These are phyloP conservation scores for Pistacia vera DNA, from an alignment of 345 rosid genomes.

Conservation along the genomic window DNA sequence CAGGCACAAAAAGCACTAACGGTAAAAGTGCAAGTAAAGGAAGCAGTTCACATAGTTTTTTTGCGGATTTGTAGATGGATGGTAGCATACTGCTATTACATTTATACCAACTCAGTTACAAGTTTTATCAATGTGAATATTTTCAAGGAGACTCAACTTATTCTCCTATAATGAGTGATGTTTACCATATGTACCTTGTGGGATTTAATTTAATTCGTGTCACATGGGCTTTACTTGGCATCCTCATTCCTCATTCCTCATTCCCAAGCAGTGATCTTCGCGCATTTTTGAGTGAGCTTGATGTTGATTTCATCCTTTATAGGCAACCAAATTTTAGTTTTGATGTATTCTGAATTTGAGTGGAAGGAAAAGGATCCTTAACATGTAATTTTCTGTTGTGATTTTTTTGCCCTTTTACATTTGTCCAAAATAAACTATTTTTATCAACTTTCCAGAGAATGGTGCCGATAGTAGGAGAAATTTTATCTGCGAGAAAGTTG, in stretches of 20 bases:
- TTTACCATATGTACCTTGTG: background rate
- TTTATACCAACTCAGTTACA: background rate
- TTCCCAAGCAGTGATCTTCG: background rate
- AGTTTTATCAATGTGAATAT: background rate
- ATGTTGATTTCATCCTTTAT: background rate
- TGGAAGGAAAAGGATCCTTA: no score
- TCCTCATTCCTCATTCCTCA: background rate
- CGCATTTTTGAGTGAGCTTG: background rate
- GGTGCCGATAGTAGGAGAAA: no score
- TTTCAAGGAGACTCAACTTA: background rate
- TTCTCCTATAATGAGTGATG: background rate
- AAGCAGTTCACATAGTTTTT: constrained; percentile 43
- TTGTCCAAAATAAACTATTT: background rate
- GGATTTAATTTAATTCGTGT: background rate
- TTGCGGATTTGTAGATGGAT: constrained; percentile 62
- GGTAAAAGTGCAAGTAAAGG: constrained; percentile 46
- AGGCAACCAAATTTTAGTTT: no score
- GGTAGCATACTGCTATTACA: background rate
- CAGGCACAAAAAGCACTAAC: constrained; percentile 56
- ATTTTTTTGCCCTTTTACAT: no score
- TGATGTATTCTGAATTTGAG: no score
- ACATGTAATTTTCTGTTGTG: background rate
- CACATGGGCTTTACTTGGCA: background rate
- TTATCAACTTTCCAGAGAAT: no score
- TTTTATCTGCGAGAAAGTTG: no score